Evolutionary conservation across 441 rosid species (phyloP).

Genomic region (Pelargonium citronellum): DNA sequence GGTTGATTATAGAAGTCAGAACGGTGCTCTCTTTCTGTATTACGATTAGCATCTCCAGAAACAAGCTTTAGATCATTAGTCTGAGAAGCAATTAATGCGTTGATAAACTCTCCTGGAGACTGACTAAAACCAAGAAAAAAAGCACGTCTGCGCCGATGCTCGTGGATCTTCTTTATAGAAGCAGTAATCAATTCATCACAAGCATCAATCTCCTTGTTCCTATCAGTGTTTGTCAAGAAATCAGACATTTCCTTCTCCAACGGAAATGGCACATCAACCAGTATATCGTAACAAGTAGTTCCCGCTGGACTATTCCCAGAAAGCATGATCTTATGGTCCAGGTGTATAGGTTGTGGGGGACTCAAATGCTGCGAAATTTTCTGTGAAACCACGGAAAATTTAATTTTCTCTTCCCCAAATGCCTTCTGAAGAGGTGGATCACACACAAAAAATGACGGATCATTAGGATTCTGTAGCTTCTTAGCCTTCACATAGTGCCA

Average conservation of each 20-base stretch:
- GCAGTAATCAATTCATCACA: constrained; percentile 86
- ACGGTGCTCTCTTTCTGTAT: constrained; percentile 74
- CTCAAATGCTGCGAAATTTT: constrained; percentile 68
- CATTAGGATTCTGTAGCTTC: constrained; percentile 78
- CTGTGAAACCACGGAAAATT: constrained; percentile 77
- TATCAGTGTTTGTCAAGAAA: constrained; percentile 72
- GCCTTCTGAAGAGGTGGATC: constrained; percentile 84
- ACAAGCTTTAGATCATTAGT: constrained; percentile 79
- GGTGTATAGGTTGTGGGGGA: constrained; percentile 76
- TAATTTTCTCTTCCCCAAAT: constrained; percentile 80
- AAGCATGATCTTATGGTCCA: constrained; percentile 85
- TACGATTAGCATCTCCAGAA: constrained; percentile 78
- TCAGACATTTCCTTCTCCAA: constrained; percentile 78
- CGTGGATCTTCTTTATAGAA: constrained; percentile 83
- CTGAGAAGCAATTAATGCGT: constrained; percentile 82
- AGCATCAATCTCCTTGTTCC: constrained; percentile 79
- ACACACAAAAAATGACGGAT: constrained; percentile 74
- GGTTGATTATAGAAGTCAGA: constrained; percentile 96
- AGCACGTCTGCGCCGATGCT: constrained; percentile 81
- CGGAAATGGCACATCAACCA: constrained; percentile 82
- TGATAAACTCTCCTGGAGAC: constrained; percentile 90
- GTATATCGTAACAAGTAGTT: constrained; percentile 85
- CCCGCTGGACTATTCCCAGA: constrained; percentile 78
- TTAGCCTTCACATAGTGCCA: constrained; percentile 96
- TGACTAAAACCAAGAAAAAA: constrained; percentile 95